phyloP scores from a whole-genome alignment of 768 basidiomycete species.

The Lactarius deliciosus region DNA sequence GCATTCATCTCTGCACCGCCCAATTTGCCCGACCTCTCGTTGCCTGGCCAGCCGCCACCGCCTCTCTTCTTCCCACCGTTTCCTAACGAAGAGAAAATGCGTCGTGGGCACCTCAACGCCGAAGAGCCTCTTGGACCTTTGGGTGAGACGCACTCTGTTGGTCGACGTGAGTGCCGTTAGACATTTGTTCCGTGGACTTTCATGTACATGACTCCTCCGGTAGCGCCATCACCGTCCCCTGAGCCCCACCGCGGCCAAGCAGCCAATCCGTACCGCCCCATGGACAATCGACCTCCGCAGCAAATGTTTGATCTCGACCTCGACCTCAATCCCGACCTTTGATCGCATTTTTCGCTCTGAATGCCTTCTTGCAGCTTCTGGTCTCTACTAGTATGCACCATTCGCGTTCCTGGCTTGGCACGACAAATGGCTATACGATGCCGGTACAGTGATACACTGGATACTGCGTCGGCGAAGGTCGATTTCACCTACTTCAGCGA shows the following conservation, averaged over 20 bases:
- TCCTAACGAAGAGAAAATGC: conserved; percentile 91
- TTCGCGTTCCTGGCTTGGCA: neutral
- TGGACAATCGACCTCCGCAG: conserved; percentile 58
- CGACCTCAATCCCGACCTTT: conserved; percentile 82
- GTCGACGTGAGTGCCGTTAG: conserved; percentile 52
- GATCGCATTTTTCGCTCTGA: conserved; percentile 22
- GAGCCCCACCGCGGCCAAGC: conserved; percentile 47
- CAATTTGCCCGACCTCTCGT: conserved; percentile 73
- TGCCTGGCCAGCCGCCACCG: conserved; percentile 71
- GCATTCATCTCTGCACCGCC: conserved; percentile 88
- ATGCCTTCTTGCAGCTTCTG: too few species aligned
- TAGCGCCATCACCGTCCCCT: conserved; percentile 66
- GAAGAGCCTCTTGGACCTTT: conserved; percentile 76
- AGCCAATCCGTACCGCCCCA: conserved; percentile 70
- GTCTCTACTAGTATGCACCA: too few species aligned
- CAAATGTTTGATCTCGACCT: conserved; percentile 77
- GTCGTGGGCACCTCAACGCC: conserved; percentile 73
- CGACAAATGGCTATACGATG: neutral
- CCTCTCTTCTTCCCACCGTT: conserved; percentile 88
- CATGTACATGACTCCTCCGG: conserved; percentile 18
- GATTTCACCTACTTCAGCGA: neutral
- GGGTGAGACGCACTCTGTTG: conserved; percentile 81
- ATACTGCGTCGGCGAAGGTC: neutral
- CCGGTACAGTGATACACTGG: neutral
- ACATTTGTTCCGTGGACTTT: conserved; percentile 5